A percentile compares a stretch with the other conserved stretches of the same genome.
phyloP scores from a whole-genome alignment of 805 yeast genomes.

The Blastobotrys parvus region DNA sequence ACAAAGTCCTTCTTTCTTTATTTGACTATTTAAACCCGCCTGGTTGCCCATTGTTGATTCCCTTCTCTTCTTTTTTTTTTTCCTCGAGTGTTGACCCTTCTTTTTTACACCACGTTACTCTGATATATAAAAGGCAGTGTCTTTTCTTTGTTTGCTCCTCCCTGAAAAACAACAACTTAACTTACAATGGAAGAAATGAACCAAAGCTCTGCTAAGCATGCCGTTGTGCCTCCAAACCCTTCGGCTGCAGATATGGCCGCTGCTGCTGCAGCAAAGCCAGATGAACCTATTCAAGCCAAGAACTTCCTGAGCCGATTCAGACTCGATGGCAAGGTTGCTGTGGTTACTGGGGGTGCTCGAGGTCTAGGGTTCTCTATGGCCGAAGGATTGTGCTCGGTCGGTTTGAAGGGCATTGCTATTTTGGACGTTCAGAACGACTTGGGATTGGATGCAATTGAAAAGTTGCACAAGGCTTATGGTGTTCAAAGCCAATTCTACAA shows the following conservation, averaged over 20 bases:
- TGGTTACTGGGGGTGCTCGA: conserved; percentile 62
- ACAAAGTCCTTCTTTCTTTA: background rate
- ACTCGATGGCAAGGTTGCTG: conserved; percentile 55
- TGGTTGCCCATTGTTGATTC: background rate
- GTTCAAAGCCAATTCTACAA: conserved; percentile 56
- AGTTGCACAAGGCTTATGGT: conserved; percentile 42
- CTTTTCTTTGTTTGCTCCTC: background rate
- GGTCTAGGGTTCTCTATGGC: conserved; percentile 56
- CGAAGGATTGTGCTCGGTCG: conserved; percentile 48
- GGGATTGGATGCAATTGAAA: conserved; percentile 51
- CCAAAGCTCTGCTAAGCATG: conserved; percentile 23
- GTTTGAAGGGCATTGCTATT: conserved; percentile 46
- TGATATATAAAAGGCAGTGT: too few relatives aligned
- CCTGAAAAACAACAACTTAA: background rate
- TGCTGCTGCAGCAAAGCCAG: conserved; percentile 27
- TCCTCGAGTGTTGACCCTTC: too few relatives aligned
- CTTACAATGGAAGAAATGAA: background rate
- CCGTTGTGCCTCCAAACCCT: conserved; percentile 34
- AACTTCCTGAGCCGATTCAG: conserved; percentile 37
- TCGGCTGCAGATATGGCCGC: conserved; percentile 31
- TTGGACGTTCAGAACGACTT: conserved; percentile 53
- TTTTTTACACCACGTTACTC: background rate
- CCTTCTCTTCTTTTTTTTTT: background rate
- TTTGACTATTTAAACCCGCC: background rate
- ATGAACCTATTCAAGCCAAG: conserved; percentile 28